Evolutionary conservation across 352 stramenopile genomes (phyloP), one percentile per base, ranked within the genome.

Genomic region (Globisporangium parvum): DNA sequence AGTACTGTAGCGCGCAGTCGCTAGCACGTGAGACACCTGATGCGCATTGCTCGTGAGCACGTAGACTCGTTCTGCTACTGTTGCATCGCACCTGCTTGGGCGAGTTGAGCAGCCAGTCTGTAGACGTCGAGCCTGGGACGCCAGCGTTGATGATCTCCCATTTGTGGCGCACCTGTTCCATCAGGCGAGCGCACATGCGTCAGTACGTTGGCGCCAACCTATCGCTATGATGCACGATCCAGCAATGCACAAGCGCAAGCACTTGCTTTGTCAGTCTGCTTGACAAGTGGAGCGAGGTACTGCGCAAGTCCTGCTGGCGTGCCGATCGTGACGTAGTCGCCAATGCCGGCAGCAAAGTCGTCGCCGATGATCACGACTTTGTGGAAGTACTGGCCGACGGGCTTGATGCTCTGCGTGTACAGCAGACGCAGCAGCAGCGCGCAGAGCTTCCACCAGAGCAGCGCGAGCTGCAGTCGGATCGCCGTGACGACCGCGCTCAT

Each of bases 341-440:
- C 81, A 33, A 91, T 57, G 3, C 81, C 84, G 3, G 84, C 81
- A 35, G 81, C 84, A 58, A 94, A 94, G 64, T 90, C 84, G 55
- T 94, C 84, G 37, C 81, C 84, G 57, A 94, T 85, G 56, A 94
- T 64, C 53, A 92, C 78, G 42, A 87, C 68, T 59, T 94, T 94
- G 67, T 94, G 84, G 50, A 81, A 80, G 53, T 84, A 94, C 61
- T 94, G 66, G 48, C 53, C 76, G 18, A 70, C 50, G 18, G 71
- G 74, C 46, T 77, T 77, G 17, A 91, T 61, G n/a, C 71, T 69
- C 5, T 73, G 60, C 31, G 81, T 65, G 49, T 70, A 55, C 26
- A 84, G 28, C 18, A 75, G 50, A 28, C 74, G 60, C 31, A 77
- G 58, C 14, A 90, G 31, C 47, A 73, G 75, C 47, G 69, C 66